Evolutionary conservation across 805 yeast genomes (phyloP).

Genomic region (Kurtzmaniella cleridarum): DNA sequence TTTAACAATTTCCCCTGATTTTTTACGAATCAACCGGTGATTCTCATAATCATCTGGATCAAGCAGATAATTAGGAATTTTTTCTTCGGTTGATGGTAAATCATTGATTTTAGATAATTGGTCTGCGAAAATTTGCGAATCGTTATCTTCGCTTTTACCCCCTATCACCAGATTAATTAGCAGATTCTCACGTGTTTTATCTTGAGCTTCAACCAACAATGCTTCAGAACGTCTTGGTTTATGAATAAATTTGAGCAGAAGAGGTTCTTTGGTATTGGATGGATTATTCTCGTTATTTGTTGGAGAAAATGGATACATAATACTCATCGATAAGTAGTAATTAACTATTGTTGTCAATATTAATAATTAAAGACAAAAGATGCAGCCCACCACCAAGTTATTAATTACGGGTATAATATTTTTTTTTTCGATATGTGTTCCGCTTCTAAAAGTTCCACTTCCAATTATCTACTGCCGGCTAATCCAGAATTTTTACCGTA

Average conservation of each 20-base stretch:
- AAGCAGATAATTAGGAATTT: too few relatives aligned
- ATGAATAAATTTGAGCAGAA: constrained; percentile 33
- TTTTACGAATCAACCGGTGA: constrained; percentile 61
- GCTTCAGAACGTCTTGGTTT: constrained; percentile 32
- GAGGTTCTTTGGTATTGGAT: constrained; percentile 10
- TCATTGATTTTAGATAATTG: too few relatives aligned
- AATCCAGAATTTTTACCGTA: too few relatives aligned
- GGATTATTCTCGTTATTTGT: background rate
- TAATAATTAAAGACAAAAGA: too few relatives aligned
- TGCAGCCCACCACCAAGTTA: too few relatives aligned
- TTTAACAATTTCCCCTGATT: constrained; percentile 82
- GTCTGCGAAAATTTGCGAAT: too few relatives aligned
- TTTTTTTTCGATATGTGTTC: too few relatives aligned
- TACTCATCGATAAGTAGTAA: background rate
- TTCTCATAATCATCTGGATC: constrained; percentile 1
- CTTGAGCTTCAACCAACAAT: constrained; percentile 25
- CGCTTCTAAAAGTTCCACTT: too few relatives aligned
- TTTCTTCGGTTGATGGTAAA: too few relatives aligned
- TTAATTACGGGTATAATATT: too few relatives aligned
- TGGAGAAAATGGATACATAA: background rate
- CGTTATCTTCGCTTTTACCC: constrained; percentile 1
- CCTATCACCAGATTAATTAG: constrained; percentile 14
- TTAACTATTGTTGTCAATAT: too few relatives aligned
- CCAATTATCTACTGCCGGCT: too few relatives aligned
- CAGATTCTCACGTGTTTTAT: constrained; percentile 25